Percentiles rank a stretch among this genome's conserved stretches.
Evolutionary conservation across 2,329 filamentous ascomycete species (phyloP).

Genomic region (Bipolaris victoriae): DNA sequence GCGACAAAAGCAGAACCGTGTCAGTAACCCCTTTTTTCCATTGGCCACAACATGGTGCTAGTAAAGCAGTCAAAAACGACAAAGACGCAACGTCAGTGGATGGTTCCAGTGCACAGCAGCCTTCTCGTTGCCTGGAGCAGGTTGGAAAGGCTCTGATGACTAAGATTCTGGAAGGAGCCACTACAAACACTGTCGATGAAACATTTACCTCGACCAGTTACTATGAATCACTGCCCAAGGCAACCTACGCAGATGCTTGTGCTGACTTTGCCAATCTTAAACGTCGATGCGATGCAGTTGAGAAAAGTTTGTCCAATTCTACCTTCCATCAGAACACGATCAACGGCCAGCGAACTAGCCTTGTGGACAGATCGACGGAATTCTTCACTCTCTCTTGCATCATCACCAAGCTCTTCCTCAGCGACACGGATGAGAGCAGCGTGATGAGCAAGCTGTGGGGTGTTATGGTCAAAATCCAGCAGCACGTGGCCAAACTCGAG

Average conservation of each 20-base stretch:
- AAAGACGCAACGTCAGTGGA: not conserved
- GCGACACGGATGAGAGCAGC: conserved; percentile 24
- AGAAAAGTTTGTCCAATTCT: not conserved
- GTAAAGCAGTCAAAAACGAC: not conserved
- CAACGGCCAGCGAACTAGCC: conserved; percentile 13
- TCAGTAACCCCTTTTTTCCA: conserved; percentile 36
- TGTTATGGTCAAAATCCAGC: conserved; percentile 27
- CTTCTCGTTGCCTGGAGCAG: conserved; percentile 26
- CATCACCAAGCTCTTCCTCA: conserved; percentile 33
- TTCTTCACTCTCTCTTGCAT: conserved; percentile 22
- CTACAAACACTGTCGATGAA: conserved; percentile 23
- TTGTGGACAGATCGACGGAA: conserved; percentile 16
- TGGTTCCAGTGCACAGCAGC: conserved; percentile 4
- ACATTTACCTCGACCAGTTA: conserved; percentile 34
- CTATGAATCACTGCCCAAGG: conserved; percentile 33
- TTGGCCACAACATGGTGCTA: conserved; percentile 26
- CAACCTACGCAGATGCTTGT: conserved; percentile 12
- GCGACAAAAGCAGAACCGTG: not conserved
- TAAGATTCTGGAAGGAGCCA: conserved; percentile 15
- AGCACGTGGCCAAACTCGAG: conserved; percentile 5
- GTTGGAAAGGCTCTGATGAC: conserved; percentile 35
- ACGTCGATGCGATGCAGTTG: not conserved
- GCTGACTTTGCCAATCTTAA: conserved; percentile 5
- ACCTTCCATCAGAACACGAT: conserved; percentile 28
- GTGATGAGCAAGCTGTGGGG: conserved; percentile 38